Conservation (phyloP, 345 rosid genomes). For the Pseudoturritis turrita region DNA sequence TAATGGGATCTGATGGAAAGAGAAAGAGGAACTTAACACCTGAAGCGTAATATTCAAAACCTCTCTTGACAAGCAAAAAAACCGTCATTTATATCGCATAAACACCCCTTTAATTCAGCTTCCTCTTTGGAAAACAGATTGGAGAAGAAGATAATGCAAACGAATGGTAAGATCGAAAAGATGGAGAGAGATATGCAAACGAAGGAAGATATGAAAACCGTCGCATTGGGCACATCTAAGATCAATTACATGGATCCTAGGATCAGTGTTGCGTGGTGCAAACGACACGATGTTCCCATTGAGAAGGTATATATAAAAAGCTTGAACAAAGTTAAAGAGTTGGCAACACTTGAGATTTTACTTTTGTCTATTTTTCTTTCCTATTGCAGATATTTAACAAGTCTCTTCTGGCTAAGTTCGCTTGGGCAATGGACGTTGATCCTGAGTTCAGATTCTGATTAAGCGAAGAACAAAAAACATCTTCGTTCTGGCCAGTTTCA, state of each 20-base stretch:
- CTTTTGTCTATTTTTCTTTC: neutral
- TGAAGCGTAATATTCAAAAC: constrained; percentile 60
- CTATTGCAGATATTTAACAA: constrained; percentile 27
- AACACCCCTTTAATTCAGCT: neutral
- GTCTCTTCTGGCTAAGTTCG: constrained; percentile 68
- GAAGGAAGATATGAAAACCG: constrained; percentile 89
- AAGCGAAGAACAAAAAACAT: neutral
- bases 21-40: constrained; percentile 77
- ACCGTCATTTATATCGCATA: neutral
- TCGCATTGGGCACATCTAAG: constrained; percentile 92
- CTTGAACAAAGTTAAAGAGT: neutral
- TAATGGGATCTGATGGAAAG: constrained; percentile 84
- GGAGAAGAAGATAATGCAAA: constrained; percentile 64
- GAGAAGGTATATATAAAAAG: constrained; percentile 62
- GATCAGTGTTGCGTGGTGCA: constrained; percentile 98
- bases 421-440: constrained; percentile 98
- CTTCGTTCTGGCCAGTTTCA: constrained; percentile 21
- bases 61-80: neutral
- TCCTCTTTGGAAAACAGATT: constrained; percentile 39
- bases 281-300: constrained; percentile 91
- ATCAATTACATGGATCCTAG: constrained; percentile 97
- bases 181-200: constrained; percentile 74
- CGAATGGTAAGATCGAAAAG: constrained; percentile 67
- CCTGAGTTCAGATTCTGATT: constrained; percentile 89
- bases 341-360: constrained; percentile 1